These are phyloP conservation scores for Ogataea hybrid DNA, from an alignment of 1,139 yeast species.

Conservation along the genomic window DNA sequence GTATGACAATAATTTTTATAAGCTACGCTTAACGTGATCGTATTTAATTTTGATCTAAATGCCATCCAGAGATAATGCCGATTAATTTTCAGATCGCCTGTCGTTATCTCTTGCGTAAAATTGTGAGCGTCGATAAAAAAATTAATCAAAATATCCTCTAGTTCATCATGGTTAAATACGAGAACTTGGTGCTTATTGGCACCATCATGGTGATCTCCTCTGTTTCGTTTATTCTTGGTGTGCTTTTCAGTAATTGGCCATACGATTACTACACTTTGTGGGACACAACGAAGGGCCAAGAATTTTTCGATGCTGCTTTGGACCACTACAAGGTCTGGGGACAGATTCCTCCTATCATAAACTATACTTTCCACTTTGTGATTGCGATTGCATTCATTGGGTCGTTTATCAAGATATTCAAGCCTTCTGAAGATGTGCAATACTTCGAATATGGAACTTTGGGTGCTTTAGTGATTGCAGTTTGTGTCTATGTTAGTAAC, in stretches of 20 bases:
- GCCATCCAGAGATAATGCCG: background rate
- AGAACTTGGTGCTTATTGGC: conserved; percentile 21
- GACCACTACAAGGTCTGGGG: conserved; percentile 76
- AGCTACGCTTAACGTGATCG: conserved; percentile 8
- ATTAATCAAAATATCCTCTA: background rate
- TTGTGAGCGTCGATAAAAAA: background rate
- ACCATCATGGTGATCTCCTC: conserved; percentile 33
- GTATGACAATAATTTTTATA: background rate
- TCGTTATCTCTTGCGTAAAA: conserved; percentile 6
- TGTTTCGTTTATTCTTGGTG: conserved; percentile 76
- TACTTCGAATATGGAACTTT: conserved; percentile 89
- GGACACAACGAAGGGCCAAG: conserved; percentile 45
- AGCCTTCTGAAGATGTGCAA: conserved; percentile 79
- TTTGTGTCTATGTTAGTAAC: conserved; percentile 82
- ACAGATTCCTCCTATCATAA: conserved; percentile 55
- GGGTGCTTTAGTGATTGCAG: conserved; percentile 64
- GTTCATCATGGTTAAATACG: conserved; percentile 2
- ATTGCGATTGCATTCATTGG: conserved; percentile 65
- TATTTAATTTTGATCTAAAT: background rate
- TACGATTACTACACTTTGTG: conserved; percentile 82
- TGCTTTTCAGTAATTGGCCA: conserved; percentile 73
- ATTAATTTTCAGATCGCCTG: background rate
- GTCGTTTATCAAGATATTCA: conserved; percentile 72
- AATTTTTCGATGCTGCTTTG: conserved; percentile 59
- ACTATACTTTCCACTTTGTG: conserved; percentile 56